Evolutionary conservation across 768 basidiomycete genomes (phyloP).

Genomic region (Hericium coralloides): DNA sequence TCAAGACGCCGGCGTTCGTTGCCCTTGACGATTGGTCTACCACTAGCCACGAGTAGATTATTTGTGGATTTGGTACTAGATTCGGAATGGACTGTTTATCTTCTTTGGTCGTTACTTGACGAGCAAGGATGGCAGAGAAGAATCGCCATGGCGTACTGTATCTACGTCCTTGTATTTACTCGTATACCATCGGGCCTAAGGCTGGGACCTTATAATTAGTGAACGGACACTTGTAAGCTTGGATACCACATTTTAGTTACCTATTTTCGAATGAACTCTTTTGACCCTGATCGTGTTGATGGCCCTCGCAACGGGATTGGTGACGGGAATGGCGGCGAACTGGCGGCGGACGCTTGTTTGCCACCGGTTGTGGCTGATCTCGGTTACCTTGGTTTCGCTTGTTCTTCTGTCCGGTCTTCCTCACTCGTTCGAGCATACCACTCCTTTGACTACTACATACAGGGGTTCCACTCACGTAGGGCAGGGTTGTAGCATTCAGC

Average conservation of each 20-base stretch:
- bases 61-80: not conserved
- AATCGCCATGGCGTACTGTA: not conserved
- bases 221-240: not conserved
- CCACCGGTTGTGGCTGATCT: not conserved
- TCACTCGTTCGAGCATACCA: conserved; percentile 10
- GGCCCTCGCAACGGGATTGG: too few species aligned
- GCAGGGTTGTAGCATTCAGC: not conserved
- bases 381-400: not conserved
- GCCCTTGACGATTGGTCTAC: conserved; percentile 66
- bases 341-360: too few species aligned
- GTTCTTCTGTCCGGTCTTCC: conserved; percentile 5
- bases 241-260: too few species aligned
- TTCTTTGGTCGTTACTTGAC: not conserved
- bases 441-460: conserved; percentile 1
- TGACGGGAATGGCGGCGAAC: too few species aligned
- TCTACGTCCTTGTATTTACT: not conserved
- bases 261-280: too few species aligned
- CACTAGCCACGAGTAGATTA: conserved; percentile 60
- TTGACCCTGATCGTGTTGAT: too few species aligned
- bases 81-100: not conserved
- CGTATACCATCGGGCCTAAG: not conserved
- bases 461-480: not conserved
- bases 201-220: not conserved
- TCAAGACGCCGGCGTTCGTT: conserved; percentile 66
- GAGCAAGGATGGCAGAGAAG: not conserved